Conservation (phyloP, 1,284 basidiomycete species). For the Pseudozyma sp. region DNA sequence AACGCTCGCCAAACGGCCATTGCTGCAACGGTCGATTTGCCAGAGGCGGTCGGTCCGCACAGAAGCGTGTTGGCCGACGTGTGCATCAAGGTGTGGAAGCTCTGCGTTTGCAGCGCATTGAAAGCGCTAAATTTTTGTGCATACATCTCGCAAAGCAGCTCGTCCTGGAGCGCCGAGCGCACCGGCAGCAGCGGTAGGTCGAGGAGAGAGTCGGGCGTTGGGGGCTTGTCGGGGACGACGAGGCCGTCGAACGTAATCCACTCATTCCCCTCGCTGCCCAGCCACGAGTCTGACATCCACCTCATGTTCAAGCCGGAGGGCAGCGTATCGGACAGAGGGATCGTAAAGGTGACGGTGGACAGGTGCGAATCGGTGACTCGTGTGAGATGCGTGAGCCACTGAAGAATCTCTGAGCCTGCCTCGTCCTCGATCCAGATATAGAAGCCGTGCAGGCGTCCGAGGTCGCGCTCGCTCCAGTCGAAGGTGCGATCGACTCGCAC, state of each 20-base stretch:
- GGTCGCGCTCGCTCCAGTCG: slow-evolving; percentile 83
- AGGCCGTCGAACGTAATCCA: slow-evolving; percentile 77
- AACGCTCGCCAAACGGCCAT: slow-evolving; percentile 40
- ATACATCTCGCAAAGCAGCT: slow-evolving; percentile 57
- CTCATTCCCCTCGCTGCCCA: slow-evolving; percentile 85
- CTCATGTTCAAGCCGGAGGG: slow-evolving; percentile 71
- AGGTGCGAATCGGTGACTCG: slow-evolving; percentile 71
- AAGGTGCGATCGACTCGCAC: slow-evolving; percentile 79
- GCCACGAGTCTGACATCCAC: slow-evolving; percentile 91
- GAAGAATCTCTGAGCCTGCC: slow-evolving; percentile 82
- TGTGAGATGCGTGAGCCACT: slow-evolving; percentile 72
- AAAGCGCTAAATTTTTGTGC: slow-evolving; percentile 73
- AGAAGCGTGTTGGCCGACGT: slow-evolving; percentile 81
- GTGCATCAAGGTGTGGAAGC: slow-evolving; percentile 84
- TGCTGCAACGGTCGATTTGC: slow-evolving; percentile 79
- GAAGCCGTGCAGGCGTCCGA: slow-evolving; percentile 85
- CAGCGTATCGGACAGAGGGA: slow-evolving; percentile 70
- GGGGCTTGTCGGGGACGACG: slow-evolving; percentile 79
- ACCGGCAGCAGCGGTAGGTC: slow-evolving; percentile 84
- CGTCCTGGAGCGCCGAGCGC: slow-evolving; percentile 70
- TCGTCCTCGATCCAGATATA: slow-evolving; percentile 96
- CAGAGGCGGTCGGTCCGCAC: slow-evolving; percentile 82
- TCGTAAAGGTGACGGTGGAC: slow-evolving; percentile 51
- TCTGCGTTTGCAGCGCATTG: slow-evolving; percentile 90
- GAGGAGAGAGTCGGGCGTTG: slow-evolving; percentile 78